These are phyloP conservation scores for Dendrobium huoshanense DNA, from an alignment of 106 monocot species.

Conservation along the genomic window DNA sequence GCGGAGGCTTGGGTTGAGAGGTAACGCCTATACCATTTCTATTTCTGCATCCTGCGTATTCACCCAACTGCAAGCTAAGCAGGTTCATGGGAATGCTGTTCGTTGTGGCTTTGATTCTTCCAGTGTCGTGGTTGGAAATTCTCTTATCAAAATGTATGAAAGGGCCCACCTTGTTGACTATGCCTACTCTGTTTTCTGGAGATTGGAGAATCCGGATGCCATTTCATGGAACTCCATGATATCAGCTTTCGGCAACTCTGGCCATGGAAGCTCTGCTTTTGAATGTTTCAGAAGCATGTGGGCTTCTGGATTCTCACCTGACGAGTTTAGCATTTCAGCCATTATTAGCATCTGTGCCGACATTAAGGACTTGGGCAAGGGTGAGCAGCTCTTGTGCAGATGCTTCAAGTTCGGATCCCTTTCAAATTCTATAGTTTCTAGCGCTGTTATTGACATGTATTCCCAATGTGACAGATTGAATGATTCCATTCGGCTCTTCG, in stretches of 20 bases:
- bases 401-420: slow-evolving; percentile 62
- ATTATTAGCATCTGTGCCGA: slow-evolving; percentile 36
- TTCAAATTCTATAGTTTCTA: slow-evolving; percentile 72
- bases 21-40: slow-evolving; percentile 45
- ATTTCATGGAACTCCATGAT: slow-evolving; percentile 84
- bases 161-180: slow-evolving; percentile 30
- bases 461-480: slow-evolving; percentile 74
- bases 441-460: slow-evolving; percentile 84
- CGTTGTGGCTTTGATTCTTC: slow-evolving; percentile 23
- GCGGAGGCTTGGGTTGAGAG: slow-evolving; percentile 27
- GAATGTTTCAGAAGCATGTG: slow-evolving; percentile 47
- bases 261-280: slow-evolving; percentile 15
- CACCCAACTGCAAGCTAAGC: slow-evolving; percentile 29
- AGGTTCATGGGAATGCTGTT: slow-evolving; percentile 46
- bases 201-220: slow-evolving; percentile 39
- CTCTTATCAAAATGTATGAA: slow-evolving; percentile 71
- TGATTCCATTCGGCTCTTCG: slow-evolving; percentile 43
- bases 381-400: slow-evolving; percentile 63
- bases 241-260: slow-evolving; percentile 26
- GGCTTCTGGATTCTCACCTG: slow-evolving; percentile 24
- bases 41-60: slow-evolving; percentile 37
- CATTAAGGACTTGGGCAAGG: slow-evolving; percentile 30
- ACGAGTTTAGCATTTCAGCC: slow-evolving; percentile 57
- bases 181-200: slow-evolving; percentile 38
- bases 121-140: slow-evolving; percentile 50